Conservation (phyloP, 1,139 yeast species). For the Fermentozyma sake region DNA sequence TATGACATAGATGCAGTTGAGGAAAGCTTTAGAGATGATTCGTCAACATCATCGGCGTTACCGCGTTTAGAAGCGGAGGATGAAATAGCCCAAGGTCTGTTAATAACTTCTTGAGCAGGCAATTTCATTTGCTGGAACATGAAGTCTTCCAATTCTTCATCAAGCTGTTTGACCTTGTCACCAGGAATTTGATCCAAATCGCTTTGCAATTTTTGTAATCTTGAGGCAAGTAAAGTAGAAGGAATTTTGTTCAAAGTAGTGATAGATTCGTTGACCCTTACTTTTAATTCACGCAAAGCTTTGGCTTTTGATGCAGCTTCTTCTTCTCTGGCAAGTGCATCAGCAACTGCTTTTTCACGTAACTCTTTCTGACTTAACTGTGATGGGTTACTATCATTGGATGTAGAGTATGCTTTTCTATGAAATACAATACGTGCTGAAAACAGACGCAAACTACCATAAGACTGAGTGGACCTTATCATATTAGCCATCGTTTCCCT, state of each 20-base stretch:
- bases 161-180: conserved; percentile 36
- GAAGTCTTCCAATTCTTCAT: conserved; percentile 40
- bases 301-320: conserved; percentile 35
- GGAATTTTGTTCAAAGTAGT: conserved; percentile 36
- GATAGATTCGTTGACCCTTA: conserved; percentile 24
- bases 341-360: conserved; percentile 41
- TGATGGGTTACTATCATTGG: conserved; percentile 5
- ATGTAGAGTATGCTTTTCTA: conserved; percentile 5
- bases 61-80: conserved; percentile 2
- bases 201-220: conserved; percentile 28
- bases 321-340: conserved; percentile 44
- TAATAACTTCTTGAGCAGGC: conserved; percentile 25
- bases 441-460: conserved; percentile 1
- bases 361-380: conserved; percentile 23
- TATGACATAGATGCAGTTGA: conserved; percentile 31
- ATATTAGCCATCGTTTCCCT: too few species aligned
- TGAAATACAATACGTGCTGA: too few species aligned
- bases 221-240: conserved; percentile 22
- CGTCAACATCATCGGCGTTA: conserved; percentile 8
- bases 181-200: conserved; percentile 28
- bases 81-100: conserved; percentile 34
- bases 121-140: conserved; percentile 32
- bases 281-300: conserved; percentile 33
- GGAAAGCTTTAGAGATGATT: conserved; percentile 15
- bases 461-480: conserved; percentile 12